Percentiles rank a stretch among this genome's conserved stretches.
phyloP scores from a whole-genome alignment of 768 basidiomycete genomes.

The Naganishia onofrii region DNA sequence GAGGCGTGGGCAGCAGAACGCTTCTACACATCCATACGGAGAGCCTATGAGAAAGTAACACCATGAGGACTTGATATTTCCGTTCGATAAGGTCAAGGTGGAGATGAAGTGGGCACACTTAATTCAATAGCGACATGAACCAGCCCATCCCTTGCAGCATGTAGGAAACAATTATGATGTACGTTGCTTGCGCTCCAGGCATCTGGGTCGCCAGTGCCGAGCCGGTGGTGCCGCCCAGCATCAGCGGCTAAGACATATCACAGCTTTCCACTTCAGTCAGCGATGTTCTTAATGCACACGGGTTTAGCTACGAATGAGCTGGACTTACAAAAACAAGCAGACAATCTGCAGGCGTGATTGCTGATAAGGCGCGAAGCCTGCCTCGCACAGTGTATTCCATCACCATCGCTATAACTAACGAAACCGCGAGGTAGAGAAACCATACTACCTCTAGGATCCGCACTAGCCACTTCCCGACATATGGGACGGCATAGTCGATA shows the following conservation, averaged over 20 bases:
- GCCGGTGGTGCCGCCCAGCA: slow-evolving; percentile 26
- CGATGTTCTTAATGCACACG: not conserved
- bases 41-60: not conserved
- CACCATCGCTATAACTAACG: slow-evolving; percentile 15
- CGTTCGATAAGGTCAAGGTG: too few species aligned
- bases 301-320: not conserved
- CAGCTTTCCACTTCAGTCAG: not conserved
- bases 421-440: slow-evolving; percentile 27
- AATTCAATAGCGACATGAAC: slow-evolving; percentile 14
- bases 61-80: not conserved
- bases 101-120: not conserved
- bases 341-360: slow-evolving; percentile 27
- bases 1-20: slow-evolving; percentile 18
- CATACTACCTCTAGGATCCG: slow-evolving; percentile 17
- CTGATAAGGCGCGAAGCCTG: not conserved
- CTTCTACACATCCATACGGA: slow-evolving; percentile 22
- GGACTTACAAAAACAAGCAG: slow-evolving; percentile 24
- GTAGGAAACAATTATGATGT: slow-evolving; percentile 24
- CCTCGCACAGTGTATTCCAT: slow-evolving; percentile 26
- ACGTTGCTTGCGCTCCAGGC: slow-evolving; percentile 4
- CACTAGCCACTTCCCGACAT: slow-evolving; percentile 23
- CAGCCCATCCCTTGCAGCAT: slow-evolving; percentile 24
- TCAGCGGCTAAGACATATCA: slow-evolving; percentile 25
- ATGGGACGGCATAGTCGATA: slow-evolving; percentile 26
- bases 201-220: not conserved